Conservation (phyloP, 2,329 filamentous ascomycete species). For the Metarhizium humberi region DNA sequence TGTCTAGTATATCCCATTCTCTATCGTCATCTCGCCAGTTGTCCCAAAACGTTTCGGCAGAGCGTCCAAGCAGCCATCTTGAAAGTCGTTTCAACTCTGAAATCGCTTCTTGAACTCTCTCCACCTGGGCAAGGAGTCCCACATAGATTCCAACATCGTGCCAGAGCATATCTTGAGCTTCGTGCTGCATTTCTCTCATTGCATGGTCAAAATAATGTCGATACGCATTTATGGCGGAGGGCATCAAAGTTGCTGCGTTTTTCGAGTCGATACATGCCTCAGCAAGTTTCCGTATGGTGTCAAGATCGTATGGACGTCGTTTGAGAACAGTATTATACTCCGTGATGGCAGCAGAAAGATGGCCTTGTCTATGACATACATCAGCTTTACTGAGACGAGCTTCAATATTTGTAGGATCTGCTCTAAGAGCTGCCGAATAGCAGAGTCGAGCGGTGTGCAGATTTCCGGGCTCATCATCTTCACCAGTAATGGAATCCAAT, state of each 20-base stretch:
- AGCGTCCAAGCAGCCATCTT: slow-evolving; percentile 74
- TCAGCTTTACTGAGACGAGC: slow-evolving; percentile 52
- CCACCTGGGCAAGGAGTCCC: slow-evolving; percentile 63
- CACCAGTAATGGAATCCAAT: slow-evolving; percentile 37
- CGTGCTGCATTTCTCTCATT: slow-evolving; percentile 19
- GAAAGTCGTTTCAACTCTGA: slow-evolving; percentile 60
- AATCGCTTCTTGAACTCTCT: slow-evolving; percentile 57
- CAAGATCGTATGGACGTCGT: slow-evolving; percentile 42
- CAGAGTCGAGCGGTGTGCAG: slow-evolving; percentile 47
- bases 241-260: slow-evolving; percentile 28
- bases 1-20: slow-evolving; percentile 75
- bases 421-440: slow-evolving; percentile 49
- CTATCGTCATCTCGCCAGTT: slow-evolving; percentile 62
- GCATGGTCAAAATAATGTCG: slow-evolving; percentile 35
- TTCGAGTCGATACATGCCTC: slow-evolving; percentile 46
- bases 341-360: slow-evolving; percentile 41
- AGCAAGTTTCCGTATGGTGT: slow-evolving; percentile 44
- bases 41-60: slow-evolving; percentile 71
- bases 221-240: slow-evolving; percentile 39
- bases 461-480: slow-evolving; percentile 39
- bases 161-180: slow-evolving; percentile 50
- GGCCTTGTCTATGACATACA: slow-evolving; percentile 46
- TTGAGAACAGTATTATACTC: slow-evolving; percentile 49
- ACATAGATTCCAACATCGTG: slow-evolving; percentile 78
- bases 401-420: slow-evolving; percentile 46